Evolutionary conservation across 805 yeast genomes (phyloP).

Genomic region (Lachancea quebecensis): DNA sequence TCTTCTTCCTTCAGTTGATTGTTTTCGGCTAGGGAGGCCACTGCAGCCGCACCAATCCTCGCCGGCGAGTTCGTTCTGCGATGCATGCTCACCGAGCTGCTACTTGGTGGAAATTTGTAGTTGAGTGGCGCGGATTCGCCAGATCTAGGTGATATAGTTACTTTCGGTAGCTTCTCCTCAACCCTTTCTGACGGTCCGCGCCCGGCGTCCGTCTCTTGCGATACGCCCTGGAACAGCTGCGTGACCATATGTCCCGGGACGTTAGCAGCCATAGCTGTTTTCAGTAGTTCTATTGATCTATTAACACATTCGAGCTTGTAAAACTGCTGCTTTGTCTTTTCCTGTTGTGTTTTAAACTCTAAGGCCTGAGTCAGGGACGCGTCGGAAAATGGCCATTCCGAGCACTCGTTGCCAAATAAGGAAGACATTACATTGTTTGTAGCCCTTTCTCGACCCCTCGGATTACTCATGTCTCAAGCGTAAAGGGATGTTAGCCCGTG

Average conservation of each 20-base stretch:
- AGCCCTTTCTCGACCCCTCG: constrained; percentile 3
- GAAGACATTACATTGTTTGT: constrained; percentile 12
- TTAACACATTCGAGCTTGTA: constrained; percentile 58
- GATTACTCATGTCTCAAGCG: constrained; percentile 3
- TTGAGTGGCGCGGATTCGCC: constrained; percentile 11
- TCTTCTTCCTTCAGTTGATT: constrained; percentile 25
- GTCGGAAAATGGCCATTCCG: constrained; percentile 51
- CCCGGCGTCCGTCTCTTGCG: constrained; percentile 2
- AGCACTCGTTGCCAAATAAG: constrained; percentile 48
- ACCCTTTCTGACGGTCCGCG: constrained; percentile 1
- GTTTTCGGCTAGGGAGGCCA: constrained; percentile 39
- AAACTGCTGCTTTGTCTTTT: constrained; percentile 73
- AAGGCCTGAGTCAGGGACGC: constrained; percentile 52
- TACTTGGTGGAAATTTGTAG: constrained; percentile 18
- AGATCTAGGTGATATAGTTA: constrained; percentile 1
- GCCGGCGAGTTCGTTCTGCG: constrained; percentile 57
- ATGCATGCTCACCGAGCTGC: constrained; percentile 7
- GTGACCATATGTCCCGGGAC: constrained; percentile 64
- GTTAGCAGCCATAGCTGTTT: constrained; percentile 51
- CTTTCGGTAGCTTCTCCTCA: constrained; percentile 4
- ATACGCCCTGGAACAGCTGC: constrained; percentile 36
- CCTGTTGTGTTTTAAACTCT: constrained; percentile 61
- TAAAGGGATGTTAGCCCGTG: not conserved
- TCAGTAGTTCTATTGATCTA: constrained; percentile 54
- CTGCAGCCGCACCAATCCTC: constrained; percentile 66